Evolutionary conservation across 257 asterid species (phyloP), one percentile per base, ranked within the genome.

Genomic region (Perilla frutescens): DNA sequence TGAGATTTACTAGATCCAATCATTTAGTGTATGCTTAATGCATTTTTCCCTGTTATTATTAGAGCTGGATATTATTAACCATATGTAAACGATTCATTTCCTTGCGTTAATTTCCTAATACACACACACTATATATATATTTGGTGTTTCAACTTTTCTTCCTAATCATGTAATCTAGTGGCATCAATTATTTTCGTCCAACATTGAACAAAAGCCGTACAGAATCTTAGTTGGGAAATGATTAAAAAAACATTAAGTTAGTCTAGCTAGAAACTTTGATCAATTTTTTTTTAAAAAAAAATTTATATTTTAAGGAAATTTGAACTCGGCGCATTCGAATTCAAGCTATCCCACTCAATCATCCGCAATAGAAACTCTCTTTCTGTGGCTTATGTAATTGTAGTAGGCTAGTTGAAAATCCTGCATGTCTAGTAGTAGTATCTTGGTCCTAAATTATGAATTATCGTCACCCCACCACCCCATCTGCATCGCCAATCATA

Each of bases 401-500:
- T 50, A 0, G 5, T 64, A 64, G 71, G 47, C 2, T 65, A 4
- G 11, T 15, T 11, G 62, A 45, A 53, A 37, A 64, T 11, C 14
- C 48, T 31, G 45, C 61, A 63, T 0, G n/a, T 36, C 26, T 37
- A 20, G 26, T 0, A 20, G 26, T 20, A 20, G 26, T 20, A 20
- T 34, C 37, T 34, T 34, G 37, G 37, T 32, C 14, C 64, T 44
- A 32, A 1, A n/a, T 9, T 43, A 2, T 43, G 8, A 8, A 45
- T 45, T 10, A 7, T 7, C 48, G 1, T 2, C 7, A 56, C n/a
- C n/a, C n/a, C n/a, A n/a, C n/a, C n/a, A n/a, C n/a, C n/a, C n/a
- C 41, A 43, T 34, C 3, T 61, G 43, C 75, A 81, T 71, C 79
- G 55, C 43, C 70, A 71, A 74, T 77, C 58, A 74, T 78, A 66